Evolutionary conservation across 495 filamentous ascomycete genomes (phyloP), one percentile per base, ranked within the genome.

Genomic region (Monascus purpureus): DNA sequence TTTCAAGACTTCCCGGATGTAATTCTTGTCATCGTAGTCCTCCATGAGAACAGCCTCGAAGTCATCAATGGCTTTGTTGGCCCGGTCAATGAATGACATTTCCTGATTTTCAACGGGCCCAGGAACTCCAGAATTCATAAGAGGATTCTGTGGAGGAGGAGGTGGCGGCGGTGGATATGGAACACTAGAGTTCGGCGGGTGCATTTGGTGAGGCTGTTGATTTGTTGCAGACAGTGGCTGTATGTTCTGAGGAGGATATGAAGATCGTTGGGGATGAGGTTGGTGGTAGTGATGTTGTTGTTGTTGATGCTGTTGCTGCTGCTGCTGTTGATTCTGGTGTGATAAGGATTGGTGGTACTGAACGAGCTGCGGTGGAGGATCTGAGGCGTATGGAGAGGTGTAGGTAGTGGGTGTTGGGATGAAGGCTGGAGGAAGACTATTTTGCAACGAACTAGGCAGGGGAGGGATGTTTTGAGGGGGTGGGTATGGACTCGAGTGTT

Each of bases 11-110:
- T 61, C 57, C 12, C 57, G 56, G 40, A 65, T 65, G 41, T 65
- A 65, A 42, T 65, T 59, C 45, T 63, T 65, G 35, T 65, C 61
- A 28, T 63, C 59, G 33, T 63, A 65, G 32, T 65, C 61, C 28
- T 65, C 59, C 53, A 63, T 57, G 9, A 65, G 49, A 13, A 65
- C 57, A 22, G 54, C 50, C 31, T 65, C 61, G 27, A 65, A 65
- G 38, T 63, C 59, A 36, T 65, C 61, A 31, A 65, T 61, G n/a
- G 61, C 58, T 42, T 65, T 63, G 43, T 61, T 58, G 8, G 61
- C 61, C 26, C 61, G 49, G 12, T 69, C 63, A 41, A 47, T 54
- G 53, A 65, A 67, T 30, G 55, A 61, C 5, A 52, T 47, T 25
- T 38, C 33, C 4, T 4, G 4, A 9, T 22, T 22, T 22, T 22